These are phyloP conservation scores for Jamesozyma lodderae DNA, from an alignment of 805 yeast species.

Conservation along the genomic window DNA sequence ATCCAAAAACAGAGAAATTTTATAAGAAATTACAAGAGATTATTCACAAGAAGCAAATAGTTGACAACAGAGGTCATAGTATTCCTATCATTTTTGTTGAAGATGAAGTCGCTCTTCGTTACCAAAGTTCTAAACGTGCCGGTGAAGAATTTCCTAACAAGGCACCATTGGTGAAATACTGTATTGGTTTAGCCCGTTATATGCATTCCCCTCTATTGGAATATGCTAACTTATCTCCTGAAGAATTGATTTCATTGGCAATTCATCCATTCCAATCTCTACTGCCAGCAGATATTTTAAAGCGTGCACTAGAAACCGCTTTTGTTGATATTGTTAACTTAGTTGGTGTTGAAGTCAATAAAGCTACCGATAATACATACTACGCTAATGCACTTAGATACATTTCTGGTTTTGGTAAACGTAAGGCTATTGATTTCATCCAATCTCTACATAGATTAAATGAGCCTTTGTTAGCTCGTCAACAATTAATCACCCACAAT, in stretches of 20 bases:
- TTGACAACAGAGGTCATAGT: slow-evolving; percentile 46
- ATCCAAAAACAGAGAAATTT: slow-evolving; percentile 58
- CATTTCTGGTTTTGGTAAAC: slow-evolving; percentile 88
- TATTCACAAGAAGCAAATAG: slow-evolving; percentile 48
- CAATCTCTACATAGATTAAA: slow-evolving; percentile 60
- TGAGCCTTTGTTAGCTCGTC: slow-evolving; percentile 58
- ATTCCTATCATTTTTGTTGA: slow-evolving; percentile 72
- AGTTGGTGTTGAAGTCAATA: slow-evolving; percentile 91
- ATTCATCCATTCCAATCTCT: slow-evolving; percentile 69
- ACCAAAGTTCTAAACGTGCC: slow-evolving; percentile 71
- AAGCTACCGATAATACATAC: slow-evolving; percentile 65
- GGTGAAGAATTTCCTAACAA: slow-evolving; percentile 73
- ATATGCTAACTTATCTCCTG: slow-evolving; percentile 62
- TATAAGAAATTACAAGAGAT: slow-evolving; percentile 47
- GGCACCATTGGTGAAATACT: slow-evolving; percentile 69
- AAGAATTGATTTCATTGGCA: slow-evolving; percentile 58
- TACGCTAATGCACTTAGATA: slow-evolving; percentile 64
- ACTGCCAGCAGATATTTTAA: slow-evolving; percentile 52
- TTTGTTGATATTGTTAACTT: slow-evolving; percentile 84
- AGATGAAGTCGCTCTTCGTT: slow-evolving; percentile 88
- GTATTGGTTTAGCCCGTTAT: slow-evolving; percentile 84
- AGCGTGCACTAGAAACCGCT: slow-evolving; percentile 63
- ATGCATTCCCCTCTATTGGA: slow-evolving; percentile 90
- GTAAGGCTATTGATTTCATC: slow-evolving; percentile 82
- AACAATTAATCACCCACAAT: slow-evolving; percentile 74